Percentiles rank a stretch among this genome's conserved stretches.
Evolutionary conservation across 495 filamentous ascomycete genomes (phyloP).

Genomic region (Aspergillus wentii): DNA sequence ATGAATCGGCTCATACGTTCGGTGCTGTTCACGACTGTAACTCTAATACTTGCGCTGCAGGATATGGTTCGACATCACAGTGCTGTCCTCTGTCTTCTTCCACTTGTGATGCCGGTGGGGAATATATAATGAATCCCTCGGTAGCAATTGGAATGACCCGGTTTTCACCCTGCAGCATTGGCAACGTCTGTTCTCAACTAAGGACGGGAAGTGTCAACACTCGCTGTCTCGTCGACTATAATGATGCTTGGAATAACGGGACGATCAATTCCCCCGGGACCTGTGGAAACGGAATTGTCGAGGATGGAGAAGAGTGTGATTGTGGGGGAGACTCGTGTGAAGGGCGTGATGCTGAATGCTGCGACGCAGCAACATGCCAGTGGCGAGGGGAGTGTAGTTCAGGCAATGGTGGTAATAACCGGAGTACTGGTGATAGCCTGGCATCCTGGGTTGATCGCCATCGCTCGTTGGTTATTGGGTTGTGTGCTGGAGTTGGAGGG

Average conservation of each 20-base stretch:
- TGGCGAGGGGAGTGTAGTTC: conserved; percentile 66
- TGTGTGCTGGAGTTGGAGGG: conserved; percentile 4
- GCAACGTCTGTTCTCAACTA: conserved; percentile 82
- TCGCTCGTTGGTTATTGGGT: conserved; percentile 3
- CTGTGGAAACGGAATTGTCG: conserved; percentile 92
- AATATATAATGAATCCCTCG: conserved; percentile 90
- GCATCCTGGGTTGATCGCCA: conserved; percentile 4
- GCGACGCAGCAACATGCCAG: conserved; percentile 79
- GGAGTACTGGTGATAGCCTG: neutral
- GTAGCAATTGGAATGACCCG: conserved; percentile 59
- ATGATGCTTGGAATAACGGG: conserved; percentile 44
- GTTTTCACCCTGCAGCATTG: conserved; percentile 82
- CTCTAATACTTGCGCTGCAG: conserved; percentile 47
- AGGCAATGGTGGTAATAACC: conserved; percentile 59
- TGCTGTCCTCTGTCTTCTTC: conserved; percentile 70
- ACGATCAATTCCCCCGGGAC: conserved; percentile 66
- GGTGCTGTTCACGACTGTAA: conserved; percentile 90
- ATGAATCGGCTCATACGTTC: conserved; percentile 88
- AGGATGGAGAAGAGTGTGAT: conserved; percentile 88
- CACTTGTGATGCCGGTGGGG: conserved; percentile 64
- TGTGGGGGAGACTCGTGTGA: conserved; percentile 69
- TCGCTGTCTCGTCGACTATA: conserved; percentile 67
- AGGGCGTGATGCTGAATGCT: conserved; percentile 50
- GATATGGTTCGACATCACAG: conserved; percentile 44
- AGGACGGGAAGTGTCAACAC: conserved; percentile 63